Evolutionary conservation across 2,329 filamentous ascomycete species (phyloP), one percentile per base, ranked within the genome.

Genomic region (Hypomyces perniciosus): DNA sequence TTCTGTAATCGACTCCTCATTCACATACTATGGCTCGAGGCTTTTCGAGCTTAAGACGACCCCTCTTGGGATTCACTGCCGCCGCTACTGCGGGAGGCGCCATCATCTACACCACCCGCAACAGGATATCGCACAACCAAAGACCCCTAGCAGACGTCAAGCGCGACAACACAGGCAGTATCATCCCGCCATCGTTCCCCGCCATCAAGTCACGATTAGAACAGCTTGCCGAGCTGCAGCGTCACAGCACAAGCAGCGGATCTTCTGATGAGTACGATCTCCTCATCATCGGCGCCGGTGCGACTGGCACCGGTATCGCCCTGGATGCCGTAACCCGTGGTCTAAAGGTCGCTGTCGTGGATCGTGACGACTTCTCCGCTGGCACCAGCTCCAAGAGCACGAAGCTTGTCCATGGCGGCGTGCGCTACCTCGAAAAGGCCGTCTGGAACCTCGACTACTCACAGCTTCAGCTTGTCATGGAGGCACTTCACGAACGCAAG

Each of bases 361-460:
- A 93, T 71, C 78, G 87, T 55, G 88, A 92, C 66, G 88, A 93
- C 69, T 93, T 92, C 66, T 85, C 84, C 60, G 79, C 84, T 55
- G 88, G 88, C 30, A 92, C 88, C 38, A 90, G 86, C 72, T 89
- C 85, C 68, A 92, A 92, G 74, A 90, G 86, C 72, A 93, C 88
- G 44, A 93, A 93, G 71, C 77, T 93, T 48, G 88, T 93, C 13
- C 88, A 93, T 69, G 88, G 88, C 59, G 88, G 88, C 63, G 88
- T 93, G 53, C 81, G 88, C 58, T 93, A 92, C 65, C 75, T 93
- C 52, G 88, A 93, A 68, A 93, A 93, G 74, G 88, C 88, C 49
- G 83, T 93, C 45, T 90, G 84, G 84, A 87, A 91, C 66, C 74
- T 92, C 61, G 88, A 93, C 68, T 91, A 90, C 67, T 84, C 84